Percentiles rank a stretch among this genome's conserved stretches.
Evolutionary conservation across 306 rosid species (phyloP).

Genomic region (Hylodesmum podocarpum): DNA sequence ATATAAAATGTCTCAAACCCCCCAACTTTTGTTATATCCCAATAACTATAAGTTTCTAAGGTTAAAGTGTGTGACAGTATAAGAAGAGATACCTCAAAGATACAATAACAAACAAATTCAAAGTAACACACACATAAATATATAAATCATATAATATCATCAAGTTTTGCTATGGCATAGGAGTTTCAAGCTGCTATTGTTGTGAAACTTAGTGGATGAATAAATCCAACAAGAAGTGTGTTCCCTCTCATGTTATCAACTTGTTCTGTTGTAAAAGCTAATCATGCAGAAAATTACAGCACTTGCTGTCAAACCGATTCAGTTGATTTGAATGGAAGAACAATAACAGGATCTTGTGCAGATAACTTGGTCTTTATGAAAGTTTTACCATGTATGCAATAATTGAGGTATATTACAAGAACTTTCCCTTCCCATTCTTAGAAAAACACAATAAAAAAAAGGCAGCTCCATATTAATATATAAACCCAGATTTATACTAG

Average conservation of each 20-base stretch:
- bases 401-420: neutral
- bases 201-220: conserved; percentile 88
- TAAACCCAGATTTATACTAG: neutral
- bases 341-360: conserved; percentile 36
- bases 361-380: conserved; percentile 19
- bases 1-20: conserved; percentile 39
- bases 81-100: neutral
- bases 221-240: conserved; percentile 46
- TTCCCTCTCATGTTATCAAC: conserved; percentile 50
- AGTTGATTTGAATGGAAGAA: conserved; percentile 49
- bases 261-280: conserved; percentile 62
- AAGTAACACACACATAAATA: neutral
- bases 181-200: conserved; percentile 81
- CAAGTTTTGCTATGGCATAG: conserved; percentile 61
- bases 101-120: neutral
- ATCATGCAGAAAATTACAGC: conserved; percentile 45
- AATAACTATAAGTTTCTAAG: neutral
- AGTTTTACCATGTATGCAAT: neutral
- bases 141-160: neutral
- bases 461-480: neutral
- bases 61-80: neutral
- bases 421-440: conserved; percentile 14
- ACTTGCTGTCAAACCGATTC: conserved; percentile 58
- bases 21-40: neutral
- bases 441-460: neutral